Base-by-base conservation (phyloP, 495 filamentous ascomycete species). In the Podospora pseudocomata region DNA sequence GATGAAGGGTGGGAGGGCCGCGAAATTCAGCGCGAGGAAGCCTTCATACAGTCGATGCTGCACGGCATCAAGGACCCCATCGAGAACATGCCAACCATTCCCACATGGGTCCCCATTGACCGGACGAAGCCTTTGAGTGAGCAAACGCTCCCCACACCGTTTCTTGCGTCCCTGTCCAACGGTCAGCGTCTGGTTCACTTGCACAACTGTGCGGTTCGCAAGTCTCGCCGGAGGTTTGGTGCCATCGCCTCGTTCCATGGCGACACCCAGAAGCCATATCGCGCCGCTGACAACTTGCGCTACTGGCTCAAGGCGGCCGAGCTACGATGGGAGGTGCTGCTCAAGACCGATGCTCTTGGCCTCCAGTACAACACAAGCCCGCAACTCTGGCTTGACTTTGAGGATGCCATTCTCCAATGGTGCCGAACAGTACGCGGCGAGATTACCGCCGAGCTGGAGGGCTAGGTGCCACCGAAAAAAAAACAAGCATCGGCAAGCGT, bases 301-400 rank as follows among this genome's bases (percentile, higher is more conserved):
- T 99, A 88, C 82, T 99, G 95, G 94, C 84, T 92, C 76, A 99
- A 99, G 79, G 96, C 96, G 20, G 92, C 93, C 5, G 92, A 98
- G 79, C 84, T 98, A 63, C 87, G 95, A 27, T 99, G 94, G 92
- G 96, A 98, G 79, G 86, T 92, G 20, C 86, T 91, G 68, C 83
- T 97, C 65, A 88, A 92, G 72, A 84, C 96, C 65, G 92, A 97
- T 74, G 92, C 93, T 27, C 89, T 93, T 82, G 92, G 88, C 13
- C 89, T 98, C 15, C 93, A 96, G 5, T 87, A 93, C 68, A 84
- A 81, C 64, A 85, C 83, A 62, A 84, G 86, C 64, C 81, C 82
- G 18, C 81, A 82, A 63, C 88, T 90, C 13, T 97, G 92, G 92
- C 81, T 81, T 67, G 85, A 89, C 54, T 94, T 97, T 72, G 93